Percentiles rank a stretch among this genome's conserved stretches.
Conservation (phyloP, 176 grass and related monocot species). For the Musa troglodytarum region DNA sequence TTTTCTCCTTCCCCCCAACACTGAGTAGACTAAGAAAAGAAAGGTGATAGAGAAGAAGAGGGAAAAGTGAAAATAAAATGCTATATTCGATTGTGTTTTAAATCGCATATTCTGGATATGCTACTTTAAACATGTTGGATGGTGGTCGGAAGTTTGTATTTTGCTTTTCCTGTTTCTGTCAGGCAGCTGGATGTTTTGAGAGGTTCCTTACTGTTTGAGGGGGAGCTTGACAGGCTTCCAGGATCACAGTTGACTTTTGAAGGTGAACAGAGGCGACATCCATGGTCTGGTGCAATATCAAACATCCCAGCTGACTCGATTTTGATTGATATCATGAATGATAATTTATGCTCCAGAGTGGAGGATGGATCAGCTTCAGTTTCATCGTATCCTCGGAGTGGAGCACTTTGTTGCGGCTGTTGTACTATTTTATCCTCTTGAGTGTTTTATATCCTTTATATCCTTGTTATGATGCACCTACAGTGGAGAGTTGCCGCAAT, state of each 20-base stretch:
- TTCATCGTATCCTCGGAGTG: not conserved
- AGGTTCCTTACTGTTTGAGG: not conserved
- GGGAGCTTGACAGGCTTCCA: not conserved
- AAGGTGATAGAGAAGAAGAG: too few species aligned
- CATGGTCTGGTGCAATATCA: not conserved
- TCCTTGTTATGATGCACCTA: not conserved
- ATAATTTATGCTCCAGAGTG: not conserved
- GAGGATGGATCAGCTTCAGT: not conserved
- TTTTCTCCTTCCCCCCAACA: not conserved
- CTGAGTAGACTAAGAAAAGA: not conserved
- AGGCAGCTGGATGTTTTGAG: not conserved
- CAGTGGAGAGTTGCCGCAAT: too few species aligned
- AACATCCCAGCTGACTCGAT: not conserved
- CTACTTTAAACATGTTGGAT: not conserved
- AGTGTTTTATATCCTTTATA: not conserved
- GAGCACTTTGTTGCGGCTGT: not conserved
- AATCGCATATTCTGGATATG: not conserved
- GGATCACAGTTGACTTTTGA: not conserved
- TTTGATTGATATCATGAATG: not conserved
- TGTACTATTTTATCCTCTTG: not conserved
- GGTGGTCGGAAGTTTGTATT: conserved; percentile 4
- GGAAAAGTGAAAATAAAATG: not conserved
- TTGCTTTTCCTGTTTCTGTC: not conserved
- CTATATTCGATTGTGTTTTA: conserved; percentile 2
- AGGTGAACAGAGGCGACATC: not conserved